A percentile compares a stretch with the other conserved stretches of the same genome.
Conservation (phyloP, 2,329 filamentous ascomycete species). For the Diaporthe citri region DNA sequence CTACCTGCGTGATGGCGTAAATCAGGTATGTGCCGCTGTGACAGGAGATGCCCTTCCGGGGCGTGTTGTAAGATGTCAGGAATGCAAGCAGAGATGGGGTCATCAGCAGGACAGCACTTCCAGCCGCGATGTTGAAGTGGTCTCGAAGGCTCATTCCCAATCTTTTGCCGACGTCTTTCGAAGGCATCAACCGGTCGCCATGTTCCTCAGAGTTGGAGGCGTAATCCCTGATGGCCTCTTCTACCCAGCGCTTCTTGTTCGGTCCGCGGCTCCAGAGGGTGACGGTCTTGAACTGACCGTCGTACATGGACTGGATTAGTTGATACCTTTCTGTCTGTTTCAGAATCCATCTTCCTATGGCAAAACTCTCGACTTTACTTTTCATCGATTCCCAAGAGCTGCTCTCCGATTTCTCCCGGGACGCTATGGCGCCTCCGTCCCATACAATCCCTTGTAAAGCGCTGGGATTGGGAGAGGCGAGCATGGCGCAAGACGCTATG, state of each 20-base stretch:
- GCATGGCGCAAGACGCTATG: constrained; percentile 50
- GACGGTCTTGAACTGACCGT: constrained; percentile 43
- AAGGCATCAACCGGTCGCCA: neutral
- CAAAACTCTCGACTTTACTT: constrained; percentile 35
- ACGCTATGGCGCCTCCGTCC: constrained; percentile 44
- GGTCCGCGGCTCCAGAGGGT: constrained; percentile 50
- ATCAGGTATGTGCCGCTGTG: constrained; percentile 44
- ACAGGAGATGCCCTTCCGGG: constrained; percentile 44
- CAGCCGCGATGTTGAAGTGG: neutral
- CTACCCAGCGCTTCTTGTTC: constrained; percentile 34
- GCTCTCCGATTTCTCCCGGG: constrained; percentile 42
- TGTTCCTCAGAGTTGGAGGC: neutral
- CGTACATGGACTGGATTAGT: constrained; percentile 42
- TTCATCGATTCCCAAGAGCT: constrained; percentile 43
- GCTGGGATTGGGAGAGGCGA: constrained; percentile 48
- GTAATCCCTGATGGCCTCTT: constrained; percentile 32
- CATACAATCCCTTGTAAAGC: constrained; percentile 49
- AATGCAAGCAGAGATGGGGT: constrained; percentile 49
- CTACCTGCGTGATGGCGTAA: constrained; percentile 47
- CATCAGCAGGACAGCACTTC: constrained; percentile 16
- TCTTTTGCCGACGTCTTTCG: neutral
- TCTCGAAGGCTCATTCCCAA: constrained; percentile 14
- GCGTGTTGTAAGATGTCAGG: constrained; percentile 49
- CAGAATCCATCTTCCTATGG: constrained; percentile 33
- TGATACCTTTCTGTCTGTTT: constrained; percentile 43